Evolutionary conservation across 2,329 filamentous ascomycete genomes (phyloP).

Genomic region (Periglandula ipomoeae): DNA sequence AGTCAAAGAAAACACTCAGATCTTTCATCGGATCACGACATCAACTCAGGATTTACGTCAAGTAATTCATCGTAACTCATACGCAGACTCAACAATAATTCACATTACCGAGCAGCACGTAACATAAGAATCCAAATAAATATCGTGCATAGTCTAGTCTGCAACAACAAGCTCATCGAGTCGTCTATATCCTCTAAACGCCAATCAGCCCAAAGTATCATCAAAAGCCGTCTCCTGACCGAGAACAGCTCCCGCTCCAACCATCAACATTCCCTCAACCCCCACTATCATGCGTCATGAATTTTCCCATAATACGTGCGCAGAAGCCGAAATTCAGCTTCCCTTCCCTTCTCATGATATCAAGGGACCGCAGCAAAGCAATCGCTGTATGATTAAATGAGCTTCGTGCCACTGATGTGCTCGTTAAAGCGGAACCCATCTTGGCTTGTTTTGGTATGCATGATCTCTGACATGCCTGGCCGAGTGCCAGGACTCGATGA

Average conservation of each 20-base stretch:
- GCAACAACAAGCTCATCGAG: conserved; percentile 24
- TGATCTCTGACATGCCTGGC: background rate
- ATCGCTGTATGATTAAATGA: conserved; percentile 8
- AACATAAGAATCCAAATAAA: conserved; percentile 2
- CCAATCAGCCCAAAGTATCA: conserved; percentile 25
- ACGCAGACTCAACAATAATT: no score
- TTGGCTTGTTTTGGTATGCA: conserved; percentile 11
- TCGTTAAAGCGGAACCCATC: conserved; percentile 5
- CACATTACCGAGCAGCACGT: background rate
- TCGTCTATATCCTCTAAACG: conserved; percentile 31
- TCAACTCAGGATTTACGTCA: no score
- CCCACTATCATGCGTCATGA: conserved; percentile 8
- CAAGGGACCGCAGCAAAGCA: conserved; percentile 11
- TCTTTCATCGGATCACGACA: no score
- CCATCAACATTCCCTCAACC: no score
- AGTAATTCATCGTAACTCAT: no score
- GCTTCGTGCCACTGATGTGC: conserved; percentile 6
- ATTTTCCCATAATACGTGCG: conserved; percentile 6
- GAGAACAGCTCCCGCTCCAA: no score
- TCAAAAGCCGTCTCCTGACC: conserved; percentile 14
- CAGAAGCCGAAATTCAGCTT: background rate
- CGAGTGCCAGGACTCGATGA: background rate
- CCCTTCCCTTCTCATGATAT: conserved; percentile 10
- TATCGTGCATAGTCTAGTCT: conserved; percentile 14
- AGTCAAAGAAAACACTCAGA: background rate